Evolutionary conservation across 805 yeast species (phyloP).

Genomic region (Suhomyces sp.): DNA sequence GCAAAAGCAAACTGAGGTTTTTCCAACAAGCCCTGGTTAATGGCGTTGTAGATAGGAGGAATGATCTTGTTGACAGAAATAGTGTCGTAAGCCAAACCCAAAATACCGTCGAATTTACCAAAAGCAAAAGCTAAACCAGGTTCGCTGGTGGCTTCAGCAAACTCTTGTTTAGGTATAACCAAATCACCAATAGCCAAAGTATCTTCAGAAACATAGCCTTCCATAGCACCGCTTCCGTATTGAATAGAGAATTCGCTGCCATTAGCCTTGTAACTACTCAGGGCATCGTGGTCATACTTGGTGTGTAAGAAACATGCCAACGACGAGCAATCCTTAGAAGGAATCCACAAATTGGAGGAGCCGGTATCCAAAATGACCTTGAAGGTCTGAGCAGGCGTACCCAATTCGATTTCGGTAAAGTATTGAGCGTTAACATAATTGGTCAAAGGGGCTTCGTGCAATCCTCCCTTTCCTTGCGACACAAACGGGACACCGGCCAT

Average conservation of each 20-base stretch:
- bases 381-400: constrained; percentile 91
- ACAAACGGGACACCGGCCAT: constrained; percentile 45
- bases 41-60: constrained; percentile 92
- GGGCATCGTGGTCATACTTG: constrained; percentile 80
- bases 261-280: constrained; percentile 82
- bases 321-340: constrained; percentile 82
- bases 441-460: constrained; percentile 79
- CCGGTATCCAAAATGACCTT: constrained; percentile 97
- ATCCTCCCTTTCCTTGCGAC: constrained; percentile 19
- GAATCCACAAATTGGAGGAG: constrained; percentile 96
- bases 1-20: constrained; percentile 84
- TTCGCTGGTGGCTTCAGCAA: constrained; percentile 96
- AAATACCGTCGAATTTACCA: constrained; percentile 97
- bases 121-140: constrained; percentile 98
- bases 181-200: constrained; percentile 78
- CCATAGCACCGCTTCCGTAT: constrained; percentile 91
- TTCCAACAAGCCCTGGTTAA: constrained; percentile 76
- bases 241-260: constrained; percentile 82
- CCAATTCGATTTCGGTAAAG: constrained; percentile 84
- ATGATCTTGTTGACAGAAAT: constrained; percentile 86
- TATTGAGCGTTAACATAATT: constrained; percentile 96
- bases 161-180: constrained; percentile 82
- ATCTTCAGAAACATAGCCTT: constrained; percentile 91
- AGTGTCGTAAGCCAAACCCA: constrained; percentile 91
- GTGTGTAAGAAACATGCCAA: constrained; percentile 93